Evolutionary conservation across 495 filamentous ascomycete species (phyloP).

Genomic region (Podospora sp.): DNA sequence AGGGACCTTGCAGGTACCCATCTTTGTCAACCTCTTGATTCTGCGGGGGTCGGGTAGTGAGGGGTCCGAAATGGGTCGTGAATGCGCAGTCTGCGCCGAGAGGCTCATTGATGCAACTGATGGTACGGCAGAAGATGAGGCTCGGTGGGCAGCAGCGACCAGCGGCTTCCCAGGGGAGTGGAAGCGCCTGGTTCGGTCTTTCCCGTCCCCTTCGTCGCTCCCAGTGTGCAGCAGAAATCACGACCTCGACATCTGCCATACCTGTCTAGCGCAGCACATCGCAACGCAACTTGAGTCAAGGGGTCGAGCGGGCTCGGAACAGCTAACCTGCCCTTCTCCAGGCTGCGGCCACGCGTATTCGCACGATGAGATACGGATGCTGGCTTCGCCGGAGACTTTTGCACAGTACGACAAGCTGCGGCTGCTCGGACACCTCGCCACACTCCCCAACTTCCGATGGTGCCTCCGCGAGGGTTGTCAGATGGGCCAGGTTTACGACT

Average conservation of each 20-base stretch:
- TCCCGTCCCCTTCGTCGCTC: conserved; percentile 11
- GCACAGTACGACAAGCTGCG: conserved; percentile 33
- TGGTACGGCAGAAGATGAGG: conserved; percentile 1
- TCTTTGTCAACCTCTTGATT: conserved; percentile 17
- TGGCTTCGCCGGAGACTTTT: conserved; percentile 7
- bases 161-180: conserved; percentile 20
- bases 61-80: neutral
- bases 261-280: conserved; percentile 18
- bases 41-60: neutral
- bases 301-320: conserved; percentile 13
- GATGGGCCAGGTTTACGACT: conserved; percentile 41
- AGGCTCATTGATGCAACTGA: conserved; percentile 9
- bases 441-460: conserved; percentile 43
- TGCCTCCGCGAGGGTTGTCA: conserved; percentile 38
- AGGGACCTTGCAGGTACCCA: conserved; percentile 16
- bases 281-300: conserved; percentile 11
- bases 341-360: conserved; percentile 21
- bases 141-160: conserved; percentile 8
- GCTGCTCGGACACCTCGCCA: conserved; percentile 27
- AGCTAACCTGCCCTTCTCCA: conserved; percentile 16
- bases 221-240: conserved; percentile 15
- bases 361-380: conserved; percentile 15
- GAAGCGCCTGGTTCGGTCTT: conserved; percentile 12
- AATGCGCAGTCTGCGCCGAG: conserved; percentile 17
- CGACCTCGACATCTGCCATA: conserved; percentile 18